Evolutionary conservation across 306 rosid species (phyloP).

Genomic region (Parietaria judaica): DNA sequence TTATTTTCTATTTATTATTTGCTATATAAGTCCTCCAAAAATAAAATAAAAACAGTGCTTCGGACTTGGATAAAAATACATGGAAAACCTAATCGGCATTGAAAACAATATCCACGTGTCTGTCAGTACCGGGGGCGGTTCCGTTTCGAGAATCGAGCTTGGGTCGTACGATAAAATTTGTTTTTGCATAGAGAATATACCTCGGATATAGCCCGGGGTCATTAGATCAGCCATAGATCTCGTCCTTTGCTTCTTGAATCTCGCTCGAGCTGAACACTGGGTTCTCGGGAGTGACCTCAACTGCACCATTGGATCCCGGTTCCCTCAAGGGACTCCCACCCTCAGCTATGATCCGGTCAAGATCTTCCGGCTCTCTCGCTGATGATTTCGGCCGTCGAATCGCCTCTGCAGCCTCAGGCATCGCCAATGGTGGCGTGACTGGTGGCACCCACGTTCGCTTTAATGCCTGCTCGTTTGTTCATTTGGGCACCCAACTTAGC

Average conservation of each 20-base stretch:
- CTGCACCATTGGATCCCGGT: slow-evolving; percentile 50
- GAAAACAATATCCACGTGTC: no score
- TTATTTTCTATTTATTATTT: not conserved
- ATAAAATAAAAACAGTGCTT: not conserved
- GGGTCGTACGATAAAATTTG: no score
- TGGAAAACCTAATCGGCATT: no score
- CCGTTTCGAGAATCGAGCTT: no score
- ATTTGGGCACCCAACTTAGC: slow-evolving; percentile 27
- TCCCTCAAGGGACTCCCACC: slow-evolving; percentile 22
- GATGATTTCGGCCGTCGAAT: slow-evolving; percentile 71
- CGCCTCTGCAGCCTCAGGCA: slow-evolving; percentile 89
- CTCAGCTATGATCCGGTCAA: slow-evolving; percentile 36
- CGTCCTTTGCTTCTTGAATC: slow-evolving; percentile 40
- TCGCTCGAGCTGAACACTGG: slow-evolving; percentile 34
- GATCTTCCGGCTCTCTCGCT: slow-evolving; percentile 40
- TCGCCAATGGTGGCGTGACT: slow-evolving; percentile 78
- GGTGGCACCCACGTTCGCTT: slow-evolving; percentile 90
- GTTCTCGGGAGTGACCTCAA: slow-evolving; percentile 22
- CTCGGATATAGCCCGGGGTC: no score
- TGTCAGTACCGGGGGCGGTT: no score
- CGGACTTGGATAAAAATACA: no score
- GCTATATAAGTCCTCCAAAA: not conserved
- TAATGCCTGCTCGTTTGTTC: slow-evolving; percentile 38
- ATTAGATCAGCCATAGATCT: not conserved
- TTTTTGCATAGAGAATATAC: no score